Evolutionary conservation across 176 grass and related monocot species (phyloP).

Genomic region (Cocos nucifera): DNA sequence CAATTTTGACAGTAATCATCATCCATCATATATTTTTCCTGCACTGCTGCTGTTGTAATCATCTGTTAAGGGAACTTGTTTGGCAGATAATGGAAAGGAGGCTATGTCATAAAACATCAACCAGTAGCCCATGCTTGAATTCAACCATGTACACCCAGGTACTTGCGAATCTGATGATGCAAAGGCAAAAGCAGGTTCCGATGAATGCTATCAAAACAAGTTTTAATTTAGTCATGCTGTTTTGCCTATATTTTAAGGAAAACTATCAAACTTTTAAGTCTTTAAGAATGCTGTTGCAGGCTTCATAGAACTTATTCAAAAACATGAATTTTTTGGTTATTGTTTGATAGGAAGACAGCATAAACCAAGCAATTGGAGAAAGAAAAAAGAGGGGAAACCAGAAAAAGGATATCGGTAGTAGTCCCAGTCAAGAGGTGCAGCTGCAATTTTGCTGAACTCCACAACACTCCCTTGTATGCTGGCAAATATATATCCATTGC

Average conservation of each 20-base stretch:
- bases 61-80: conserved; percentile 38
- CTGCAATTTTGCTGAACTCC: conserved; percentile 91
- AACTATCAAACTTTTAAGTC: too few relatives aligned
- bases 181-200: too few relatives aligned
- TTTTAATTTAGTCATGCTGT: too few relatives aligned
- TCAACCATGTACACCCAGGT: too few relatives aligned
- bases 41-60: conserved; percentile 74
- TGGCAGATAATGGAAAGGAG: conserved; percentile 6
- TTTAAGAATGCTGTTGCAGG: conserved; percentile 7
- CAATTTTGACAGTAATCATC: not conserved
- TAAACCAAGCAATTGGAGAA: not conserved
- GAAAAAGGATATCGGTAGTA: conserved; percentile 93
- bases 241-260: too few relatives aligned
- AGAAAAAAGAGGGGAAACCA: not conserved
- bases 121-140: too few relatives aligned
- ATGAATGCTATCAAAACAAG: too few relatives aligned
- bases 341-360: too few relatives aligned
- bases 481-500: conserved; percentile 91
- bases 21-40: conserved; percentile 97
- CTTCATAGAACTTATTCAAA: not conserved
- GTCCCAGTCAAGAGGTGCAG: conserved; percentile 64
- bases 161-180: too few relatives aligned
- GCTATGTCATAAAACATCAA: too few relatives aligned
- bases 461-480: conserved; percentile 67
- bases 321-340: not conserved